Evolutionary conservation across 257 asterid species (phyloP).

Genomic region (Solanum habrochaites): DNA sequence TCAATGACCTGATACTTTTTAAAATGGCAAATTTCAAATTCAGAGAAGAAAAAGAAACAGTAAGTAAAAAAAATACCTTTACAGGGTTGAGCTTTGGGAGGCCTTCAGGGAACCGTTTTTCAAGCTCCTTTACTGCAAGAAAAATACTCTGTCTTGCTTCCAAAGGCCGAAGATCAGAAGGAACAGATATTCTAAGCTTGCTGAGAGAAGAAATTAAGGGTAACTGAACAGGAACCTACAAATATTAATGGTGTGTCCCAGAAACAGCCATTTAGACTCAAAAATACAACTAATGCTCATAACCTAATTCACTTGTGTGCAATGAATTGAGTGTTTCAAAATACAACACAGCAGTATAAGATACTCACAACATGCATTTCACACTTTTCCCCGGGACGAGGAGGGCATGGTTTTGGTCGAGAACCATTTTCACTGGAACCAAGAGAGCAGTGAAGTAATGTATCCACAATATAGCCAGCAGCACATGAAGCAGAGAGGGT

Average conservation of each 20-base stretch:
- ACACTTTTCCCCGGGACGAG: slow-evolving; percentile 84
- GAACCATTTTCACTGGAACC: slow-evolving; percentile 61
- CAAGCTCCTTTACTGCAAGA: slow-evolving; percentile 77
- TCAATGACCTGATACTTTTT: neutral
- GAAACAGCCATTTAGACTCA: neutral
- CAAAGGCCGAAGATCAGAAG: slow-evolving; percentile 77
- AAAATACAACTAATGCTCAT: neutral
- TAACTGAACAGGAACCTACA: slow-evolving; percentile 91
- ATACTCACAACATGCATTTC: slow-evolving; percentile 90
- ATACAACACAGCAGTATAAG: neutral
- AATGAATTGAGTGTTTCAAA: neutral
- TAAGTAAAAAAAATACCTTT: slow-evolving; percentile 37
- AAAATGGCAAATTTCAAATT: neutral
- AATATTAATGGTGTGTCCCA: neutral
- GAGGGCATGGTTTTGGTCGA: slow-evolving; percentile 87
- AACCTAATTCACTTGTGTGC: neutral
- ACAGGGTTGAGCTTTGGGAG: slow-evolving; percentile 86
- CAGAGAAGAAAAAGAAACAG: neutral
- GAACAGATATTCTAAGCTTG: slow-evolving; percentile 71
- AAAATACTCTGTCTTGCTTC: slow-evolving; percentile 82
- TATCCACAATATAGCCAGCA: slow-evolving; percentile 71
- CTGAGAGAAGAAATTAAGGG: slow-evolving; percentile 83
- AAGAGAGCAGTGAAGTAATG: slow-evolving; percentile 78
- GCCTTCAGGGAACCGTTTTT: slow-evolving; percentile 82
- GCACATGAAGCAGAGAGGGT: slow-evolving; percentile 75